Evolutionary conservation across 2,329 filamentous ascomycete species (phyloP), one percentile per base, ranked within the genome.

Genomic region (Aspergillus tanneri): DNA sequence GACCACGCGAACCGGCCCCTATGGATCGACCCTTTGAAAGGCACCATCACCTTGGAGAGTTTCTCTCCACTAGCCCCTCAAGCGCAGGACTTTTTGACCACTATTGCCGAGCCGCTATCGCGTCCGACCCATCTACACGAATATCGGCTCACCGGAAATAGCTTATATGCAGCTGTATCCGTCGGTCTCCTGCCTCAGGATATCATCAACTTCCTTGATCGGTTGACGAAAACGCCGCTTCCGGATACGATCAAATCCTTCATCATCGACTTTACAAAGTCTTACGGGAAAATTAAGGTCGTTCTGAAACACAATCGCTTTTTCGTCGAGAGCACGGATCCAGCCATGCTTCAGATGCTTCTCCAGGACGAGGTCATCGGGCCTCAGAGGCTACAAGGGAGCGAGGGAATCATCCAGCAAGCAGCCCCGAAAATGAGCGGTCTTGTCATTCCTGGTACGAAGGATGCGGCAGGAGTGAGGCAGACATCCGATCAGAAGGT

Each of bases 301-400:
- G 93, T 97, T 36, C 72, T 97, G 54, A 95, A 96, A 69, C 88
- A 96, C 62, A 97, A 92, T 54, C 88, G 89, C 57, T 96, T 95
- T 70, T 96, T 87, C 60, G 85, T 97, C 52, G 93, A 99, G 71
- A 96, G 88, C 61, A 86, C 88, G 16, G 92, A 97, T 68, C 86
- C 90, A 10, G 79, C 85, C 9, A 88, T 96, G 66, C 77, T 97
- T 48, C 90, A 96, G 68, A 87, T 81, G 62, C 78, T 97, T n/a
- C 77, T 97, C 27, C 85, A 87, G 62, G 92, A 97, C 67, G 79
- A 84, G 11, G 81, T 88, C 43, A 95, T 99, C 49, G 87, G 88
- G 0, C 81, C 84, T 14, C 84, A 89, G 44, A 83, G 91, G 47
- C 81, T 95, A 3, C 87, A 95, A 53, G 83, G 82, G 11, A 77